Conservation (phyloP, 192 early-diverging fungal genomes). For the Geranomyces variabilis region DNA sequence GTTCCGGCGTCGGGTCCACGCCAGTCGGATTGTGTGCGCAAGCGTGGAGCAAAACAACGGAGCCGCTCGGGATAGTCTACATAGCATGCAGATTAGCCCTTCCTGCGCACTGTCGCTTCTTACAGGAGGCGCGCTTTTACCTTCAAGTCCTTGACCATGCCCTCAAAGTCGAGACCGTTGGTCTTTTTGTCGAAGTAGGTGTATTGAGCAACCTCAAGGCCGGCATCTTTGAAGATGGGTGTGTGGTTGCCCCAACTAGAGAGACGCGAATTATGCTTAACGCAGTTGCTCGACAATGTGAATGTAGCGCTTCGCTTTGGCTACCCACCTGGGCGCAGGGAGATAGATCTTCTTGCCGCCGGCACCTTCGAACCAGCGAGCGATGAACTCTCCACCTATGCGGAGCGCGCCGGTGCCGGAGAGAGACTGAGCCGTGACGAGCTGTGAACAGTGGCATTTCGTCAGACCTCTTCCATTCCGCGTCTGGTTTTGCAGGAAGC, state of each 20-base stretch:
- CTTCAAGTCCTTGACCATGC: constrained; percentile 89
- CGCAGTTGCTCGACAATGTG: no score
- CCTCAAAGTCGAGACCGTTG: constrained; percentile 90
- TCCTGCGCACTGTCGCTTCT: background rate
- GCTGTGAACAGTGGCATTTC: constrained; percentile 37
- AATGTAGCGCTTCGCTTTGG: background rate
- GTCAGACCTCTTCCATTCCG: no score
- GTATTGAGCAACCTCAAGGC: constrained; percentile 85
- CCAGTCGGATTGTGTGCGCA: constrained; percentile 99
- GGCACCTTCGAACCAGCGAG: constrained; percentile 70
- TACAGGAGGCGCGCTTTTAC: no score
- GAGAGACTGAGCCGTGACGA: constrained; percentile 91
- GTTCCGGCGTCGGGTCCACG: constrained; percentile 90
- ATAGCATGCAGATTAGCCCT: background rate
- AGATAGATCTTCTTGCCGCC: constrained; percentile 86
- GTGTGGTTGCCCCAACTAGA: constrained; percentile 96
- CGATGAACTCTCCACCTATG: constrained; percentile 88
- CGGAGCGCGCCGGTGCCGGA: constrained; percentile 97
- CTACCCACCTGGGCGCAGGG: constrained; percentile 69
- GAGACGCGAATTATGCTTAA: no score
- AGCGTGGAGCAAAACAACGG: constrained; percentile 92
- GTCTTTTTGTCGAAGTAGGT: constrained; percentile 93
- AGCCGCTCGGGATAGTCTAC: constrained; percentile 79
- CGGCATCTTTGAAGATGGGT: constrained; percentile 88
- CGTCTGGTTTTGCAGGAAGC: no score